These are phyloP conservation scores for Corinectria fuckeliana DNA, from an alignment of 2,329 filamentous ascomycete genomes.

Conservation along the genomic window DNA sequence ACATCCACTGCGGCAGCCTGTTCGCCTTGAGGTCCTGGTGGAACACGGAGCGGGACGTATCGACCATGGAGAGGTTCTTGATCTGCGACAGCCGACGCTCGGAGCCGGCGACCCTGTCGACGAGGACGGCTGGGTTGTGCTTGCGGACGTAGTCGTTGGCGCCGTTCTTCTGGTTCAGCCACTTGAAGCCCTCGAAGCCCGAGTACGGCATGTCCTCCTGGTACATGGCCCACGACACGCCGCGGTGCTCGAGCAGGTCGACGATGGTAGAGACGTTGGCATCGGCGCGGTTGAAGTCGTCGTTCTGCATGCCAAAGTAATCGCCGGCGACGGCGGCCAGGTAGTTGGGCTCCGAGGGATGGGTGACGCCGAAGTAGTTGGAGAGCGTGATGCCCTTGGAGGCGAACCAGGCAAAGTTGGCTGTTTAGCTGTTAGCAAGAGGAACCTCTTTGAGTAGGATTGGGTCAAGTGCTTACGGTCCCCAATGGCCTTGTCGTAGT, in stretches of 20 bases:
- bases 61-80: constrained; percentile 68
- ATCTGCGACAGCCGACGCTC: constrained; percentile 68
- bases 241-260: constrained; percentile 71
- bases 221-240: constrained; percentile 74
- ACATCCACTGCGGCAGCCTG: constrained; percentile 74
- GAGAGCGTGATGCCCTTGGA: constrained; percentile 40
- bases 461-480: constrained; percentile 56
- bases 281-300: constrained; percentile 60
- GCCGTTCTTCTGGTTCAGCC: constrained; percentile 68
- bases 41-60: constrained; percentile 61
- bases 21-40: constrained; percentile 68
- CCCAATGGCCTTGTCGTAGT: constrained; percentile 67
- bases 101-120: constrained; percentile 67
- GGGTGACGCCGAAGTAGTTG: constrained; percentile 61
- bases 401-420: constrained; percentile 38
- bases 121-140: constrained; percentile 74
- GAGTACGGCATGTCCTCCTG: constrained; percentile 79
- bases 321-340: constrained; percentile 66
- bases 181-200: constrained; percentile 71
- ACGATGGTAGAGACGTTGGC: constrained; percentile 69
- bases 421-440: constrained; percentile 13
- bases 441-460: too few relatives aligned
- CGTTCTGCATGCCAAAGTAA: constrained; percentile 68
- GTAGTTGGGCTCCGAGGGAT: constrained; percentile 74
- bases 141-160: constrained; percentile 83